Conservation (phyloP, 208 protist species). For the Wallacemonas collosoma region DNA sequence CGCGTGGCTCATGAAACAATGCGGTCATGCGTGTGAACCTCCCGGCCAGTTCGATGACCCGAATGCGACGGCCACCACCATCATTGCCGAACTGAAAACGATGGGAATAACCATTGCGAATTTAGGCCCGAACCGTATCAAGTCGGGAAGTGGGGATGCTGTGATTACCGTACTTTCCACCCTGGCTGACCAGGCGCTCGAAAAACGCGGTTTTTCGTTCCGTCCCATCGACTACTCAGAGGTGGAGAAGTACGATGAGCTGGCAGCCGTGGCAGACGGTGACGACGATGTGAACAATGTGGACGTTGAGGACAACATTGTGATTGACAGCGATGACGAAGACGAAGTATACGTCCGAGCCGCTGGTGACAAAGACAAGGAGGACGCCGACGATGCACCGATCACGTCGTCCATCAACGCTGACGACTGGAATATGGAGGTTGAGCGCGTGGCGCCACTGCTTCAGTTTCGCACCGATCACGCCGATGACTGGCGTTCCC, state of each 20-base stretch:
- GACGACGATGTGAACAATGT: slow-evolving; percentile 62
- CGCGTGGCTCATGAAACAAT: slow-evolving; percentile 86
- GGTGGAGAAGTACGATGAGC: slow-evolving; percentile 83
- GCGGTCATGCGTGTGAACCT: slow-evolving; percentile 64
- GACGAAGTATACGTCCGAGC: slow-evolving; percentile 80
- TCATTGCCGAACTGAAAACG: slow-evolving; percentile 70
- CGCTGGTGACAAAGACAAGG: slow-evolving; percentile 33
- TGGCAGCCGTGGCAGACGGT: slow-evolving; percentile 67
- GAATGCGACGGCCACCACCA: slow-evolving; percentile 83
- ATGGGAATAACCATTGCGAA: slow-evolving; percentile 79
- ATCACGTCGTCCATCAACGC: slow-evolving; percentile 68
- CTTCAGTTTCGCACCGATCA: slow-evolving; percentile 65
- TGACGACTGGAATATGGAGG: slow-evolving; percentile 90
- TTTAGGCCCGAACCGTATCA: slow-evolving; percentile 82
- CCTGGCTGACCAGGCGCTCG: slow-evolving; percentile 76
- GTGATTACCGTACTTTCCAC: slow-evolving; percentile 71
- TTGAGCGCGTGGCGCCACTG: slow-evolving; percentile 85
- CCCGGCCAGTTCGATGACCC: slow-evolving; percentile 92
- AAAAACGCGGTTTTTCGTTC: slow-evolving; percentile 61
- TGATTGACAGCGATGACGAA: slow-evolving; percentile 88
- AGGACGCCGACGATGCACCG: slow-evolving; percentile 43
- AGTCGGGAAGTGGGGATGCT: slow-evolving; percentile 84
- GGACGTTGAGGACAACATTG: slow-evolving; percentile 80
- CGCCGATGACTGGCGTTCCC: slow-evolving; percentile 84
- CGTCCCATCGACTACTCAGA: slow-evolving; percentile 72